phyloP scores from a whole-genome alignment of 2,329 filamentous ascomycete genomes.

The Trematosphaeria pertusa region DNA sequence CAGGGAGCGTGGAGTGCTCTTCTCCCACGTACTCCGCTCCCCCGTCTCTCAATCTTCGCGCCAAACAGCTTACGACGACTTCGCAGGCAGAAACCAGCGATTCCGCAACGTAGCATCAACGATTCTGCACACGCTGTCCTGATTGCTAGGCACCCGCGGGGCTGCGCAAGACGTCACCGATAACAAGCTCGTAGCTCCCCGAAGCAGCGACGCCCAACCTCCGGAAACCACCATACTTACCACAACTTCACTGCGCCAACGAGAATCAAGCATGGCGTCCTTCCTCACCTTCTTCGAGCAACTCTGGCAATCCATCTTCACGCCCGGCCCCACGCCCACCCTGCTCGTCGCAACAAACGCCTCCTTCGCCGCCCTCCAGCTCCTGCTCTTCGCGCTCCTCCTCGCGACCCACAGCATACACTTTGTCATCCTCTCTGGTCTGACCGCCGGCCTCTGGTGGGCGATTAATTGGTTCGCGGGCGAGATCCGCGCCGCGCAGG shows the following conservation, averaged over 20 bases:
- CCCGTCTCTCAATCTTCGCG: neutral
- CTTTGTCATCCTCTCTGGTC: conserved; percentile 79
- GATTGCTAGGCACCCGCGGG: conserved; percentile 34
- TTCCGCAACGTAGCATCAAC: conserved; percentile 18
- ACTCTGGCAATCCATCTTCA: conserved; percentile 93
- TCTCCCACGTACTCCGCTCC: conserved; percentile 9
- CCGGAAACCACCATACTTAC: conserved; percentile 1
- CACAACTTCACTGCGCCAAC: neutral
- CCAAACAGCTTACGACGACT: neutral
- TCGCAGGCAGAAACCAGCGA: conserved; percentile 3
- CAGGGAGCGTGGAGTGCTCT: conserved; percentile 17
- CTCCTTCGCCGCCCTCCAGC: conserved; percentile 84
- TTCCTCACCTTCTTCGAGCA: conserved; percentile 70
- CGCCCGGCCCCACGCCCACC: conserved; percentile 85
- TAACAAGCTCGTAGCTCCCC: conserved; percentile 13
- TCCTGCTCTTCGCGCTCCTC: conserved; percentile 77
- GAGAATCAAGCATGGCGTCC: conserved; percentile 42
- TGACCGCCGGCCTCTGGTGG: conserved; percentile 87
- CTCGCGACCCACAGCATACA: conserved; percentile 86
- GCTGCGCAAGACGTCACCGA: conserved; percentile 22
- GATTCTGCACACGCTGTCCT: conserved; percentile 14
- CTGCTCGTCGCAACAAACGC: conserved; percentile 89
- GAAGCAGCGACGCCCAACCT: conserved; percentile 5
- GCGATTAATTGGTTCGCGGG: conserved; percentile 96
- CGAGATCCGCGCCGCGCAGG: conserved; percentile 62